phyloP scores from a whole-genome alignment of 345 rosid species.

The Camelina sativa region DNA sequence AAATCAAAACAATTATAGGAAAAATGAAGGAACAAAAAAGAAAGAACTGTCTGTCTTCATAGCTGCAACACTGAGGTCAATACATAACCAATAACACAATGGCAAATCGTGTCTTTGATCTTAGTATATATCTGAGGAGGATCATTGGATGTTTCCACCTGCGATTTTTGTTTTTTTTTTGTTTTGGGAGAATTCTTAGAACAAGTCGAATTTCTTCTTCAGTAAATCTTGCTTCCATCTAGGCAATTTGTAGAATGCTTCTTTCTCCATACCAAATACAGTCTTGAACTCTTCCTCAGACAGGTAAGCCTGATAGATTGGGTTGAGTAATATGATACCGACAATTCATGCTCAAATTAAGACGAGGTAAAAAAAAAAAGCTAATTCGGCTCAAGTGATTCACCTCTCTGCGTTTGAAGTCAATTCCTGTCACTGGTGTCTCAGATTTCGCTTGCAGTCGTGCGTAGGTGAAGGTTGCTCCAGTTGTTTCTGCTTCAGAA shows the following conservation, averaged over 20 bases:
- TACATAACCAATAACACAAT: constrained; percentile 14
- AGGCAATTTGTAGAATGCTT: constrained; percentile 73
- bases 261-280: constrained; percentile 70
- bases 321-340: not conserved
- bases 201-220: constrained; percentile 77
- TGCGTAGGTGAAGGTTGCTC: constrained; percentile 66
- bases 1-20: constrained; percentile 10
- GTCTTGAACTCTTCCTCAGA: constrained; percentile 72
- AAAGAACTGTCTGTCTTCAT: constrained; percentile 25
- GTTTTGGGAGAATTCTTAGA: constrained; percentile 43
- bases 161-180: not conserved
- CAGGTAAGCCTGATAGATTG: constrained; percentile 66
- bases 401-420: constrained; percentile 91
- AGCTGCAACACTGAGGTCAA: constrained; percentile 32
- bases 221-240: constrained; percentile 93
- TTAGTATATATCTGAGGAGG: constrained; percentile 22
- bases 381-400: constrained; percentile 15
- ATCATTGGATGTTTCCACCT: constrained; percentile 25
- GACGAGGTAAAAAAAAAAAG: not conserved
- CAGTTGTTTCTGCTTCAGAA: constrained; percentile 42
- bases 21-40: not conserved
- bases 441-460: constrained; percentile 80
- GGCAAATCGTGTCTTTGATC: constrained; percentile 24
- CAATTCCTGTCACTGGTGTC: constrained; percentile 83
- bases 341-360: not conserved